These are phyloP conservation scores for Taxillus chinensis DNA, from an alignment of 164 flowering plant species.

Conservation along the genomic window DNA sequence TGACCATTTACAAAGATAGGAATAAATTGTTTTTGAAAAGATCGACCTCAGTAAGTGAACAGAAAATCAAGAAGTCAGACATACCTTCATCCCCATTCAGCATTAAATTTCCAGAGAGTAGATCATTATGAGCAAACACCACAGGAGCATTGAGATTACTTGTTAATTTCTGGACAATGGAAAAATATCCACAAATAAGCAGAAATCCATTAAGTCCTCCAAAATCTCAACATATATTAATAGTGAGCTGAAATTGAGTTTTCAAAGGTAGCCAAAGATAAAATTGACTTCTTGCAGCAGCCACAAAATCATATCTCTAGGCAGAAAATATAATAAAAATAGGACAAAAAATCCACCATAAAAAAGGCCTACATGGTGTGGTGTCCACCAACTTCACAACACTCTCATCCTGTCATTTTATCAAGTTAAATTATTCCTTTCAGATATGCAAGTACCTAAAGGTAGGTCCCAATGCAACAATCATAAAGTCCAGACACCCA, in stretches of 20 bases:
- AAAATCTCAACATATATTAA: conserved; percentile 1
- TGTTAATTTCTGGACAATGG: conserved; percentile 61
- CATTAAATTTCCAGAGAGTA: conserved; percentile 95
- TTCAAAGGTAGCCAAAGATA: background rate
- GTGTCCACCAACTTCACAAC: background rate
- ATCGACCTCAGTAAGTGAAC: background rate
- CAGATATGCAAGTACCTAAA: no score
- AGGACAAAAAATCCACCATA: background rate
- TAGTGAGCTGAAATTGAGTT: background rate
- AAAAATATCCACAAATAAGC: background rate
- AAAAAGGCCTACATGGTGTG: background rate
- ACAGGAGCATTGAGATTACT: conserved; percentile 67
- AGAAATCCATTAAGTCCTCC: background rate
- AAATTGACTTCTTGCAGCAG: no score
- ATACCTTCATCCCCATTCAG: conserved; percentile 81
- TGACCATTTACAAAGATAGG: no score
- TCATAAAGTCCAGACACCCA: no score
- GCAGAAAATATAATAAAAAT: background rate
- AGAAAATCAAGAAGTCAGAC: background rate
- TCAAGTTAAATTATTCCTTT: no score
- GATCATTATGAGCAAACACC: conserved; percentile 87
- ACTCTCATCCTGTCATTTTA: background rate
- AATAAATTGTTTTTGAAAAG: background rate
- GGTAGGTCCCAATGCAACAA: no score
- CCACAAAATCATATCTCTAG: no score